Evolutionary conservation across 257 asterid genomes (phyloP).

Genomic region (Coffea eugenioides): DNA sequence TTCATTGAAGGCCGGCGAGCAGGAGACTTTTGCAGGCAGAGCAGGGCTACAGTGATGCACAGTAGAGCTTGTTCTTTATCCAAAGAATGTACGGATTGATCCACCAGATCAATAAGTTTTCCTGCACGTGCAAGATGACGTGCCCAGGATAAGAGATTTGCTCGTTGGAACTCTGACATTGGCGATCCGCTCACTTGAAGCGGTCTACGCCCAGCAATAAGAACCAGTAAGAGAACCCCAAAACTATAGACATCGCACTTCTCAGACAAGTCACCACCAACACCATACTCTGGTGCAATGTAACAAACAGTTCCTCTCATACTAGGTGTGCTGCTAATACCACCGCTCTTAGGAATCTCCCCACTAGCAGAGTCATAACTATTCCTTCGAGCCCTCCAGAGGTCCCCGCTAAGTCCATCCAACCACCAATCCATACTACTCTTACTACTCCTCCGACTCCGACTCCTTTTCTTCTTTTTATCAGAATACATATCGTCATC

Average conservation of each 20-base stretch:
- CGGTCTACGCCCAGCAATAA: conserved; percentile 89
- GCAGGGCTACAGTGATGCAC: conserved; percentile 82
- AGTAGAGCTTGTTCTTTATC: conserved; percentile 69
- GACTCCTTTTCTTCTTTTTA: conserved; percentile 52
- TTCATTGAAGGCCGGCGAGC: conserved; percentile 83
- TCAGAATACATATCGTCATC: conserved; percentile 50
- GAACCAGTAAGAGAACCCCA: conserved; percentile 81
- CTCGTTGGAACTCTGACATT: conserved; percentile 84
- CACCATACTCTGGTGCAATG: conserved; percentile 86
- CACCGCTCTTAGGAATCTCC: conserved; percentile 81
- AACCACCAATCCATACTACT: conserved; percentile 93
- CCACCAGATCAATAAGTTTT: conserved; percentile 86
- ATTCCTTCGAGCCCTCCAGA: conserved; percentile 63
- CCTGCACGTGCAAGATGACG: conserved; percentile 92
- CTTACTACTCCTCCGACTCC: conserved; percentile 55
- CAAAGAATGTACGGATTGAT: conserved; percentile 47
- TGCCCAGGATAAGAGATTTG: conserved; percentile 92
- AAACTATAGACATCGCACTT: conserved; percentile 90
- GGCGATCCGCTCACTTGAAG: conserved; percentile 96
- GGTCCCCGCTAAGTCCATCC: conserved; percentile 86
- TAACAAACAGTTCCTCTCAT: conserved; percentile 97
- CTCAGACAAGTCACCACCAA: conserved; percentile 71
- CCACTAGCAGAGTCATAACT: conserved; percentile 76
- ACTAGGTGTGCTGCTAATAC: conserved; percentile 91
- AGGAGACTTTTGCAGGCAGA: conserved; percentile 87